Percentiles rank a stretch among this genome's conserved stretches.
Conservation (phyloP, 164 flowering plant species). For the Buxus sempervirens region DNA sequence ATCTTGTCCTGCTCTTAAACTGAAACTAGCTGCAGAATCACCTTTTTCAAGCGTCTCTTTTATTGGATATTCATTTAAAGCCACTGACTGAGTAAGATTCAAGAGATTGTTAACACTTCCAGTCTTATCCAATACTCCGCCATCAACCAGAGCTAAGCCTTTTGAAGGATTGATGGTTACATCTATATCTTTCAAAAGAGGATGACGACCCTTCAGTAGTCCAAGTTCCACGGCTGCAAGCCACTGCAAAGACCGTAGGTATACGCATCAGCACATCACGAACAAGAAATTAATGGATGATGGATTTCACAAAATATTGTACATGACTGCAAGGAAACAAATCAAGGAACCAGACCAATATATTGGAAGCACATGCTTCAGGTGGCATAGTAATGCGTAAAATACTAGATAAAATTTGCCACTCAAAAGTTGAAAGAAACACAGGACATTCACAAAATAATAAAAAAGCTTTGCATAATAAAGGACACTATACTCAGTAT, state of each 20-base stretch:
- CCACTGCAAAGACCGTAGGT: conserved; percentile 60
- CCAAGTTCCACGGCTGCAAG: conserved; percentile 92
- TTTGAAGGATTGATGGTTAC: conserved; percentile 67
- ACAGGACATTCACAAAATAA: not conserved
- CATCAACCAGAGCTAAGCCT: conserved; percentile 47
- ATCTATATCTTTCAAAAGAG: conserved; percentile 82
- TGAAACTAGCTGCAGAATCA: conserved; percentile 16
- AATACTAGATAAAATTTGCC: not conserved
- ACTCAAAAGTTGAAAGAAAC: not conserved
- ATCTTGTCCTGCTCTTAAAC: conserved; percentile 16
- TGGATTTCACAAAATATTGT: not conserved
- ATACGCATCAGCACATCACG: conserved; percentile 18
- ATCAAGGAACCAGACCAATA: not conserved
- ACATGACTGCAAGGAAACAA: not conserved
- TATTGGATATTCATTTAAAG: conserved; percentile 23
- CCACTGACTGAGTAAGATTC: conserved; percentile 24
- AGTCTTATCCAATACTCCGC: conserved; percentile 27
- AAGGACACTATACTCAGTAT: not conserved
- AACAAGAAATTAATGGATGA: conserved; percentile 2
- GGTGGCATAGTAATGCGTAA: not conserved
- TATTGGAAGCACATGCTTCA: not conserved
- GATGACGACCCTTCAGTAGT: conserved; percentile 95
- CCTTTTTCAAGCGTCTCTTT: conserved; percentile 24
- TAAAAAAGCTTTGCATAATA: not conserved
- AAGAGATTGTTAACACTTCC: conserved; percentile 21